A percentile compares a stretch with the other conserved stretches of the same genome.
phyloP scores from a whole-genome alignment of 2,329 filamentous ascomycete species.

The Didymella pinodella region DNA sequence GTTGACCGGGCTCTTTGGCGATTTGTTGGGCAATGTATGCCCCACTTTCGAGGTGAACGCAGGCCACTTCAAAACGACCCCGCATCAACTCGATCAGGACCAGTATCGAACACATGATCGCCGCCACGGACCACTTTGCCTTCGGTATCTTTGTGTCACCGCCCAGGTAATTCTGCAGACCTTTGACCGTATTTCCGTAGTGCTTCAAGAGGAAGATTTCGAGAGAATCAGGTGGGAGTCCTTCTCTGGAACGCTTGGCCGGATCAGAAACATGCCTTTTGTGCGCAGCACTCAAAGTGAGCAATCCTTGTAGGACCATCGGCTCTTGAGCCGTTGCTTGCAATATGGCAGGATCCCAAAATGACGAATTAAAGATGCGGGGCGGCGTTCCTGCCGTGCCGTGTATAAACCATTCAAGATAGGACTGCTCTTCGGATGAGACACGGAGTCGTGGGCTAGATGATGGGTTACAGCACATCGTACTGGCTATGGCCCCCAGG shows the following conservation, averaged over 20 bases:
- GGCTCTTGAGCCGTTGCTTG: constrained; percentile 14
- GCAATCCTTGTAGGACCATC: constrained; percentile 14
- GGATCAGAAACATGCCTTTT: constrained; percentile 17
- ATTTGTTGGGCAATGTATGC: constrained; percentile 2
- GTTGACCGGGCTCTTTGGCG: neutral
- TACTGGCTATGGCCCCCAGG: neutral
- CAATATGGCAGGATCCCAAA: constrained; percentile 20
- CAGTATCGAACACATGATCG: constrained; percentile 10
- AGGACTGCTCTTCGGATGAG: constrained; percentile 14
- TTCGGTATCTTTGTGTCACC: neutral
- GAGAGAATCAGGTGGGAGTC: constrained; percentile 5
- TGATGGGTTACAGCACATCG: neutral
- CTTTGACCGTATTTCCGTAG: constrained; percentile 12
- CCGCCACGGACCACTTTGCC: constrained; percentile 1
- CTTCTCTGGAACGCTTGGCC: constrained; percentile 1
- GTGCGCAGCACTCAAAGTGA: constrained; percentile 18
- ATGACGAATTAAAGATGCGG: constrained; percentile 17
- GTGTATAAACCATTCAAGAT: constrained; percentile 23
- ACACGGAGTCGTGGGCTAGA: constrained; percentile 4
- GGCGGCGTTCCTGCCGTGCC: constrained; percentile 13
- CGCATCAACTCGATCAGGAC: constrained; percentile 12
- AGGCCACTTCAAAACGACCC: constrained; percentile 8
- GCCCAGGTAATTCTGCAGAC: constrained; percentile 1
- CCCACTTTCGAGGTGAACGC: constrained; percentile 11
- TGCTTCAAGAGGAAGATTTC: constrained; percentile 16